Conservation (phyloP, 2,329 filamentous ascomycete genomes). For the Sporothrix pseudoabietina region DNA sequence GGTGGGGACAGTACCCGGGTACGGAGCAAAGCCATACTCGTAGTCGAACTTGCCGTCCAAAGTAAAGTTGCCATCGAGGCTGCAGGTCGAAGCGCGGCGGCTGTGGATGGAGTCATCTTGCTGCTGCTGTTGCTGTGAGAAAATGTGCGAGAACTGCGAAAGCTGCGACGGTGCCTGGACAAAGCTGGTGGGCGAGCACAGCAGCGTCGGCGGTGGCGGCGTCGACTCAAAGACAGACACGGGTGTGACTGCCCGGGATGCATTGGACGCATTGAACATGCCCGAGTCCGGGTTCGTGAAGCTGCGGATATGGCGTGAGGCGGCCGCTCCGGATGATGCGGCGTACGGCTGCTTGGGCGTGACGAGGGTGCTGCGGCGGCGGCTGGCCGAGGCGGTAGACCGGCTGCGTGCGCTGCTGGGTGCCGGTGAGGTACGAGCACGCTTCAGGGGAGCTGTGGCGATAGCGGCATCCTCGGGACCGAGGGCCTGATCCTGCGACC, state of each 20-base stretch:
- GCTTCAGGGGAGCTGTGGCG: slow-evolving; percentile 50
- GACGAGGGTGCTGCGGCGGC: not conserved
- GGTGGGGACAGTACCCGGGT: slow-evolving; percentile 63
- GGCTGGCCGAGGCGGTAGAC: slow-evolving; percentile 17
- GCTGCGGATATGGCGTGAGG: slow-evolving; percentile 57
- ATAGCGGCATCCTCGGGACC: slow-evolving; percentile 54
- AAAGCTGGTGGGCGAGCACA: slow-evolving; percentile 67
- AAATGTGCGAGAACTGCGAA: not conserved
- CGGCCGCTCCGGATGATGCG: slow-evolving; percentile 41
- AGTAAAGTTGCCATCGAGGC: slow-evolving; percentile 58
- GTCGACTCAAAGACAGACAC: slow-evolving; percentile 32
- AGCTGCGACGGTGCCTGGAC: slow-evolving; percentile 36
- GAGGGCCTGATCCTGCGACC: slow-evolving; percentile 78
- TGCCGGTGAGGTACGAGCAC: slow-evolving; percentile 57
- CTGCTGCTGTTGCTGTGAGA: slow-evolving; percentile 40
- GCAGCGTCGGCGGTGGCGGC: slow-evolving; percentile 54
- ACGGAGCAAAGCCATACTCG: slow-evolving; percentile 81
- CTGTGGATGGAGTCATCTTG: slow-evolving; percentile 34
- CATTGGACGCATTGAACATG: slow-evolving; percentile 37
- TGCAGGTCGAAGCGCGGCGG: slow-evolving; percentile 67
- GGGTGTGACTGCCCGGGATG: slow-evolving; percentile 41
- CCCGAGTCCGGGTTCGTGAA: slow-evolving; percentile 62
- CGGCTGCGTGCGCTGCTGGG: slow-evolving; percentile 35
- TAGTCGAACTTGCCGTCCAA: slow-evolving; percentile 44
- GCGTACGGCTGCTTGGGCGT: slow-evolving; percentile 24